Conservation (phyloP, 441 rosid genomes). For the Eutrema salsugineum region DNA sequence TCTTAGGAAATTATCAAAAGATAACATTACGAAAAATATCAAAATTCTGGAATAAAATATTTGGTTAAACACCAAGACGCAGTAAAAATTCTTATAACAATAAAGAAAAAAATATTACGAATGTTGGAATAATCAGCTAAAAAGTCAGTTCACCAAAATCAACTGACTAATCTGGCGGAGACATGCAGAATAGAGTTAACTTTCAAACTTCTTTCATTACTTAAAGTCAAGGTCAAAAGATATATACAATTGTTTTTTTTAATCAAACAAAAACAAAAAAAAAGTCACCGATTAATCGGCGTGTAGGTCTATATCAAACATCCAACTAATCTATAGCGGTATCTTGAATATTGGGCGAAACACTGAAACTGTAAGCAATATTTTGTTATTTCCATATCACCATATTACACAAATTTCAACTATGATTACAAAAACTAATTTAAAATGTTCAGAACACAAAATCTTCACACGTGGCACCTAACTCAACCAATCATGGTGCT, state of each 20-base stretch:
- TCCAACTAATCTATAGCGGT: constrained; percentile 1
- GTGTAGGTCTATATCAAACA: too few relatives aligned
- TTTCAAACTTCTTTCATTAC: neutral
- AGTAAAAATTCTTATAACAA: neutral
- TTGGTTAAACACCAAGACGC: neutral
- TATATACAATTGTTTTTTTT: too few relatives aligned
- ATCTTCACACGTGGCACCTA: neutral
- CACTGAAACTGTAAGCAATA: neutral
- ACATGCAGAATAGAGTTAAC: neutral
- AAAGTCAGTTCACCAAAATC: neutral
- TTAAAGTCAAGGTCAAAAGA: neutral
- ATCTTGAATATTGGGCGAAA: neutral
- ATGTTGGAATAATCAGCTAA: neutral
- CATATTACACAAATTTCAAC: neutral
- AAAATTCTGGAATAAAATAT: neutral
- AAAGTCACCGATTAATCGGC: too few relatives aligned
- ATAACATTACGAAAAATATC: neutral
- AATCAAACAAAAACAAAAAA: too few relatives aligned
- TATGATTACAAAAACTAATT: too few relatives aligned
- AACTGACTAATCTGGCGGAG: neutral
- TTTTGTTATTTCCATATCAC: neutral
- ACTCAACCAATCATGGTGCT: constrained; percentile 12
- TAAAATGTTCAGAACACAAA: too few relatives aligned
- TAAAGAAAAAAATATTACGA: neutral
- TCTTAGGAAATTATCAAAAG: too few relatives aligned